Evolutionary conservation across 1,284 basidiomycete species (phyloP), one percentile per base, ranked within the genome.

Genomic region (Ganoderma multipileum): DNA sequence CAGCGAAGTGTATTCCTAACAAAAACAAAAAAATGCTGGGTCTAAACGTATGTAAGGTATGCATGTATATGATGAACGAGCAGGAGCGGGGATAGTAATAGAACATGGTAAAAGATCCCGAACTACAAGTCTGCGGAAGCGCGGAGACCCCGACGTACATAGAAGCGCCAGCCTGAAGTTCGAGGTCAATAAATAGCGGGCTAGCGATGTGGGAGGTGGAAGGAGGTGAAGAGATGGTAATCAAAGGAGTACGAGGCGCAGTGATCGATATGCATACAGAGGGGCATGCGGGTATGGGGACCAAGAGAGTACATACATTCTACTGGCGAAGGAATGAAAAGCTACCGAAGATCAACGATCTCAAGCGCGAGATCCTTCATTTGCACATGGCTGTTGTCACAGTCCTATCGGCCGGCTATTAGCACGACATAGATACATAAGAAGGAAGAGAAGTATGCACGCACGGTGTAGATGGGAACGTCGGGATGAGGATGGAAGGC

Each of bases 401-500:
- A 90, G 72, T 93, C 90, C 91, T 92, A 66, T n/a, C 20, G 9
- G 50, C 12, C 26, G 54, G 28, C 42, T 11, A 36, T 50, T 16
- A 41, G 0, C 18, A 57, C 52, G 42, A 20, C 59, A 57, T 50
- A 36, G 57, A 58, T 2, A 61, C 36, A 28, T 5, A n/a, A 20
- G 12, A 38, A 18, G 36, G n/a, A 50, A 36, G 2, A 64, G 73
- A 39, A 47, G 28, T 38, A 20, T n/a, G 47, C 54, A 79, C 81
- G 71, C 72, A 93, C 93, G n/a, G 93, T 94, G 77, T 95, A 95
- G 76, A 95, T 93, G 14, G 92, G 91, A 55, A 89, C 76, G 75
- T 91, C 89, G 23, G 91, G 86, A 80, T 96, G 95, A 0, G 93
- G 93, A 78, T 96, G 95, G 78, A 96, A 96, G 0, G 91, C 87